These are phyloP conservation scores for Boeremia lycopersici DNA, from an alignment of 2,329 filamentous ascomycete species.

Conservation along the genomic window DNA sequence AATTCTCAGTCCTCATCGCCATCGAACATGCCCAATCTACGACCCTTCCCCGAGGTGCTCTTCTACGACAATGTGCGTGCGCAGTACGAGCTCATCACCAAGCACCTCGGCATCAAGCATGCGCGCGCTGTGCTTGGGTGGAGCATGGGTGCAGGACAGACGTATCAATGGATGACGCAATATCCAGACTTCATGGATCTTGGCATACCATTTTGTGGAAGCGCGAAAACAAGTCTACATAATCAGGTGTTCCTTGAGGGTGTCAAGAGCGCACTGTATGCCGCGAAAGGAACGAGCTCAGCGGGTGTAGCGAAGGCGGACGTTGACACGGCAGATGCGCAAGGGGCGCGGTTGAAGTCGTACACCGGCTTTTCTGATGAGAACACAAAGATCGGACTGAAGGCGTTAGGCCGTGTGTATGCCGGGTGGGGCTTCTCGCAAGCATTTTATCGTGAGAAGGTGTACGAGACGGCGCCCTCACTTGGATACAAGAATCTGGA, in stretches of 20 bases:
- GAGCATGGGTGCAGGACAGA: constrained; percentile 73
- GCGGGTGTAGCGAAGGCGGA: constrained; percentile 52
- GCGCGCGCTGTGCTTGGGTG: constrained; percentile 69
- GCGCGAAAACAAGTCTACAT: constrained; percentile 67
- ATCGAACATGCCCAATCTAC: constrained; percentile 62
- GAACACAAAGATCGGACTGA: constrained; percentile 64
- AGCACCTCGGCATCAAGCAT: constrained; percentile 65
- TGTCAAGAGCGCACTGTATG: constrained; percentile 65
- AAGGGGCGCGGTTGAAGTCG: constrained; percentile 26
- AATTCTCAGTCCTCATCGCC: constrained; percentile 72
- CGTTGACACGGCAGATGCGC: constrained; percentile 31
- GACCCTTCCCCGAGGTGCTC: constrained; percentile 66
- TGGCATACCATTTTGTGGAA: constrained; percentile 69
- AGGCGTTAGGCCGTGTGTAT: constrained; percentile 75
- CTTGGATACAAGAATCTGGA: constrained; percentile 72
- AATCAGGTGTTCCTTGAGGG: constrained; percentile 73
- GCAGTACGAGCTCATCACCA: constrained; percentile 69
- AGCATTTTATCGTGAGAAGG: constrained; percentile 73
- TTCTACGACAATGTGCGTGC: constrained; percentile 74
- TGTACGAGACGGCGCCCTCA: constrained; percentile 62
- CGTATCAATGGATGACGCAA: constrained; percentile 68
- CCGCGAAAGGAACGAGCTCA: constrained; percentile 61
- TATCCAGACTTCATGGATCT: constrained; percentile 70
- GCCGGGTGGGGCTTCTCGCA: constrained; percentile 83
- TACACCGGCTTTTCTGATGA: constrained; percentile 59